Evolutionary conservation across 2,329 filamentous ascomycete genomes (phyloP), one percentile per base, ranked within the genome.

Genomic region (Eutypa lata): DNA sequence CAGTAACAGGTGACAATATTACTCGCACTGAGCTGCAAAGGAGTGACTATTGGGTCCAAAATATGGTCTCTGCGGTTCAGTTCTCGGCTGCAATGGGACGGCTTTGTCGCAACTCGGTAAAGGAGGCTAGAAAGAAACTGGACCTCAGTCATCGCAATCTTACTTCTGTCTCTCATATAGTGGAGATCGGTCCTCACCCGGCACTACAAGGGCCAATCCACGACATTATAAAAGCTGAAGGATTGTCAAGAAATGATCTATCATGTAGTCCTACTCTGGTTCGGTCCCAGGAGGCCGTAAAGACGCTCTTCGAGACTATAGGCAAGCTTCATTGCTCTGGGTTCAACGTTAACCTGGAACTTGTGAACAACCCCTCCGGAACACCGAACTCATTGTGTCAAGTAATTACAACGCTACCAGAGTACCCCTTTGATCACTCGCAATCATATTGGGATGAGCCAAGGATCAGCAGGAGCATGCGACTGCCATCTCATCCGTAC

Each of bases 381-480:
- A 8, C 8, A 14, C 31, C 31, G 7, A 7, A 35, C 31, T 35
- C 14, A 14, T 8, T 7, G 14, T 7, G 14, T 8, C 31, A 35
- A 8, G 38, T 54, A 31, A 42, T 52, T 2, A 16, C 31, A 4
- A 33, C 50, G 22, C 31, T 52, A 13, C 54, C 54, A 1, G 10
- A 31, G 19, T 56, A 56, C 24, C 54, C 54, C 4, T 56, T 54
- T 24, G 43, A 56, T 24, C 52, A 52, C 24, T 52, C 54, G 2
- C 16, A 22, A 8, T 28, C 5, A 2, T 50, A 57, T 26, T 52
- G 49, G 55, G 4, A 40, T 11, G 52, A 54, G 21, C 43, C 43
- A 2, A 42, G 52, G 14, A 35, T 57, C 6, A 26, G n/a, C 5
- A 48, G 33, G 14, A 50, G 49, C 19, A 16, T 37, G 7, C 22